Percentiles rank a stretch among this genome's conserved stretches.
Conservation (phyloP, 2,329 filamentous ascomycete species). For the Thermomyces lanuginosus region DNA sequence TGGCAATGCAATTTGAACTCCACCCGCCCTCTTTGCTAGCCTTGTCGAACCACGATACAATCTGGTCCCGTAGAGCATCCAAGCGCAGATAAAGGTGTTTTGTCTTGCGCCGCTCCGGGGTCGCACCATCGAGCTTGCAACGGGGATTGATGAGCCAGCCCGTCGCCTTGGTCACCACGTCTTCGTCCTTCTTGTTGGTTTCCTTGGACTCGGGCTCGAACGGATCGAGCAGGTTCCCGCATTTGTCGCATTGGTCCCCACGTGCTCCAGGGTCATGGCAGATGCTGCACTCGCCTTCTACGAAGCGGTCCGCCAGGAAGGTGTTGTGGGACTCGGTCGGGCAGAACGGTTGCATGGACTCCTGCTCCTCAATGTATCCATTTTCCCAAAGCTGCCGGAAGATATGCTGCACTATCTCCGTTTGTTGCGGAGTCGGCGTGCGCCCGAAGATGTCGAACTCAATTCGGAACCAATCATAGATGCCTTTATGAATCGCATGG, state of each 20-base stretch:
- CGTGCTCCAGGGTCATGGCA: constrained; percentile 51
- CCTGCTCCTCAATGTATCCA: constrained; percentile 71
- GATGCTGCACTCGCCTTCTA: constrained; percentile 32
- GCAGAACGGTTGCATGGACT: constrained; percentile 81
- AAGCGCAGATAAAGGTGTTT: constrained; percentile 84
- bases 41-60: constrained; percentile 61
- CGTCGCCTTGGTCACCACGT: constrained; percentile 8
- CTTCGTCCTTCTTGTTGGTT: constrained; percentile 2
- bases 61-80: constrained; percentile 61
- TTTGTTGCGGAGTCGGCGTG: constrained; percentile 77
- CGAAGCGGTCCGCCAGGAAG: constrained; percentile 66
- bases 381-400: constrained; percentile 79
- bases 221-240: constrained; percentile 54
- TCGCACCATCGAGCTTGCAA: constrained; percentile 79
- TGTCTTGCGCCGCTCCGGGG: constrained; percentile 62
- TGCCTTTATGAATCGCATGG: constrained; percentile 71
- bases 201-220: constrained; percentile 34
- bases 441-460: constrained; percentile 89
- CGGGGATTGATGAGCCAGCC: constrained; percentile 54
- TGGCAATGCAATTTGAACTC: constrained; percentile 29
- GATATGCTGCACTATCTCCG: constrained; percentile 80
- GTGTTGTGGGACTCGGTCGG: constrained; percentile 35
- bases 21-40: constrained; percentile 51
- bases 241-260: constrained; percentile 61
- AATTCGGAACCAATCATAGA: constrained; percentile 95